These are phyloP conservation scores for Dorcoceras hygrometricum DNA, from an alignment of 257 asterid species.

Conservation along the genomic window DNA sequence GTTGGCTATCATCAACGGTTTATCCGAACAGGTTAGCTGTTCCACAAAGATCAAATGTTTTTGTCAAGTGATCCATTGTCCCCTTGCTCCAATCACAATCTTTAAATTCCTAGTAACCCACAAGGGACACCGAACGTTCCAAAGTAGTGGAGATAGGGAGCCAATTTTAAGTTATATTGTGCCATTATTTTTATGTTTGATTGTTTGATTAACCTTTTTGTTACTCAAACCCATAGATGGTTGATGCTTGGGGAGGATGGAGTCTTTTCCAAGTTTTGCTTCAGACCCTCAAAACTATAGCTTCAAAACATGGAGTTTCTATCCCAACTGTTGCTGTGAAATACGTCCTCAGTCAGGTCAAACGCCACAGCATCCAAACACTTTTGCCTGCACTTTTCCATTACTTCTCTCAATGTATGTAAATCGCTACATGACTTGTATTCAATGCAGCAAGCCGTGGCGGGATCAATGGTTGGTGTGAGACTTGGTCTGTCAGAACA, in stretches of 20 bases:
- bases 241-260: conserved; percentile 99
- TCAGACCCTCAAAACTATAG: conserved; percentile 58
- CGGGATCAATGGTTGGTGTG: conserved; percentile 96
- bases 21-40: not conserved
- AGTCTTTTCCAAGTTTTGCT: conserved; percentile 78
- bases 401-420: not conserved
- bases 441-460: conserved; percentile 75
- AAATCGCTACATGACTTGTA: conserved; percentile 8
- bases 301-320: conserved; percentile 73
- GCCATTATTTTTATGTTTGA: not conserved
- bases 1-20: not conserved
- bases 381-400: not conserved
- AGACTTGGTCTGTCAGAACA: conserved; percentile 89
- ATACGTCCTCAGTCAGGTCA: conserved; percentile 81
- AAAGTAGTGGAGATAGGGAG: not conserved
- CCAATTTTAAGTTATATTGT: not conserved
- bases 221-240: conserved; percentile 54
- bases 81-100: not conserved
- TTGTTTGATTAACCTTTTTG: not conserved
- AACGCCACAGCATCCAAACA: not conserved
- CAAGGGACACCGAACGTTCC: not conserved
- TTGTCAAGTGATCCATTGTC: not conserved
- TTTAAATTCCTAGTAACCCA: not conserved
- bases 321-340: conserved; percentile 87
- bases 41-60: not conserved